Conservation (phyloP, 2,329 filamentous ascomycete species). For the Zalaria obscura region DNA sequence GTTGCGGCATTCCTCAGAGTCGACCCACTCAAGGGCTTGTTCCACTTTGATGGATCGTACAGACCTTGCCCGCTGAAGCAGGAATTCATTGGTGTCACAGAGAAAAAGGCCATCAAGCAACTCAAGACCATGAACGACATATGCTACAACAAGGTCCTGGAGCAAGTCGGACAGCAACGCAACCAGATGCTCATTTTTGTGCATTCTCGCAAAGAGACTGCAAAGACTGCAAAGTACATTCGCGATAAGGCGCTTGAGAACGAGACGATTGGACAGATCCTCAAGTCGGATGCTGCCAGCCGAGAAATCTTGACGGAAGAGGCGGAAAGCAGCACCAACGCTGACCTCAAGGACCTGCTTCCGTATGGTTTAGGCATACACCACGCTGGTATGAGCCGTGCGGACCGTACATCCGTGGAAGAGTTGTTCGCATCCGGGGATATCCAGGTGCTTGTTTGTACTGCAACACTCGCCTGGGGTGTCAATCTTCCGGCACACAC, state of each 20-base stretch:
- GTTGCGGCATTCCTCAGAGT: conserved; percentile 91
- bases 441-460: conserved; percentile 92
- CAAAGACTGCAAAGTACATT: conserved; percentile 92
- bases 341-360: conserved; percentile 82
- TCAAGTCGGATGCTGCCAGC: conserved; percentile 83
- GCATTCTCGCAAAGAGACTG: conserved; percentile 94
- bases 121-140: conserved; percentile 99
- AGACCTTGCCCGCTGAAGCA: conserved; percentile 88
- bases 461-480: conserved; percentile 96
- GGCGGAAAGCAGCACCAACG: conserved; percentile 66
- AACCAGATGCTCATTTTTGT: conserved; percentile 99
- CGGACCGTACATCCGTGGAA: conserved; percentile 90
- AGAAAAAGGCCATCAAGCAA: conserved; percentile 97
- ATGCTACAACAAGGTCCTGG: conserved; percentile 91
- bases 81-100: conserved; percentile 93
- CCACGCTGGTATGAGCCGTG: conserved; percentile 90
- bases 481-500: conserved; percentile 96
- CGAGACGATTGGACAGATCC: conserved; percentile 91
- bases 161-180: conserved; percentile 81
- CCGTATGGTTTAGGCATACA: conserved; percentile 97
- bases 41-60: conserved; percentile 92
- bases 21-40: conserved; percentile 70
- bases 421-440: conserved; percentile 84
- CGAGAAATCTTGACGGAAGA: conserved; percentile 80
- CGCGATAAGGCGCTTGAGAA: conserved; percentile 92